phyloP scores from a whole-genome alignment of 129 eudicot species.

The Escallonia rubra region DNA sequence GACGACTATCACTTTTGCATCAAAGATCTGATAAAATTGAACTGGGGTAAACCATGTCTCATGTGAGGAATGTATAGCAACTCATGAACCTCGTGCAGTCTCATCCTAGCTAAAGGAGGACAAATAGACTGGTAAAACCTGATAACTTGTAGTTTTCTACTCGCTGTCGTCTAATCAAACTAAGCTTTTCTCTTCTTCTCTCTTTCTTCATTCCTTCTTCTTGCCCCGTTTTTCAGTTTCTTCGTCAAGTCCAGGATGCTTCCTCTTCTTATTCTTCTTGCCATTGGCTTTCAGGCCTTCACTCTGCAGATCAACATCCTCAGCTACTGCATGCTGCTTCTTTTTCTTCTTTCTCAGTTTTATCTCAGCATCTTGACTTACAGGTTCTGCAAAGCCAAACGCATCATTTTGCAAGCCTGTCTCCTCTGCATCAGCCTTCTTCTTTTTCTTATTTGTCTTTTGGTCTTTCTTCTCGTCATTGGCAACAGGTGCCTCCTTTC shows the following conservation, averaged over 20 bases:
- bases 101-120: no score
- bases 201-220: slow-evolving; percentile 67
- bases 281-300: background rate
- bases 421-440: background rate
- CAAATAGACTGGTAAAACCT: no score
- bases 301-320: no score
- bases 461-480: slow-evolving; percentile 19
- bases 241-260: slow-evolving; percentile 57
- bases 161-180: slow-evolving; percentile 2
- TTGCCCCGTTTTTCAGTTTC: slow-evolving; percentile 29
- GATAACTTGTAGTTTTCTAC: no score
- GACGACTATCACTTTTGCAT: no score
- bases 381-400: no score
- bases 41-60: no score
- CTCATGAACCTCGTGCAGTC: no score
- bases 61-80: no score
- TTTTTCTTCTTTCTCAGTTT: slow-evolving; percentile 60
- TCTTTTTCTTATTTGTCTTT: slow-evolving; percentile 15
- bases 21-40: no score
- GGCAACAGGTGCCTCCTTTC: background rate
- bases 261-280: slow-evolving; percentile 81
- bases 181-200: slow-evolving; percentile 42
- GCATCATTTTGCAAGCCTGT: background rate
- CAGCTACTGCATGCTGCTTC: no score
- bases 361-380: slow-evolving; percentile 22